Evolutionary conservation across 768 basidiomycete species (phyloP), one percentile per base, ranked within the genome.

Genomic region (Boletus vinaceobasis): DNA sequence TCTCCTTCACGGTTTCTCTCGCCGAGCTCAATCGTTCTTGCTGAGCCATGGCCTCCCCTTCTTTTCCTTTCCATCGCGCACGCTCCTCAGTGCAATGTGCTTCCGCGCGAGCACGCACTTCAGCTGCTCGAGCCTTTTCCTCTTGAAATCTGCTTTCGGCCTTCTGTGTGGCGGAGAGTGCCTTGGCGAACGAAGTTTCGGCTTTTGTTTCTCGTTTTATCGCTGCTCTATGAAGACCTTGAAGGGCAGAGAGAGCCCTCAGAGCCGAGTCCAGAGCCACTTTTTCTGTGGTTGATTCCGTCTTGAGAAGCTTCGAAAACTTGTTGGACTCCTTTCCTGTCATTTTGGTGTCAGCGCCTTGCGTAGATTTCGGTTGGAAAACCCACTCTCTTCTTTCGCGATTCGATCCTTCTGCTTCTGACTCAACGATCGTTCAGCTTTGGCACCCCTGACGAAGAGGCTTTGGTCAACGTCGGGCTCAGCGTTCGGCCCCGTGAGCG

Each of bases 241-340:
- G 87, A n/a, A 91, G 69, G 29, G 82, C 74, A 4, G 79, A 78
- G 21, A 92, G 81, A 57, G 87, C 86, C 50, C 76, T 78, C 60
- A 91, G 77, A 4, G 85, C 82, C 5, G 80, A 73, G 21, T 73
- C 70, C 21, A 93, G 69, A 0, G 86, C 78, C 56, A 79, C 74
- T 65, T 83, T 83, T 69, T 91, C 88, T 1, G 80, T 75, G 63
- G 83, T 84, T 1, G 78, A 86, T 69, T 90, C 90, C 1, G 75
- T 70, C 68, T 80, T 84, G 62, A 92, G 82, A 35, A 93, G 79
- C 65, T 83, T 90, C 7, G 84, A 80, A 35, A 91, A 71, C 37
- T 73, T 76, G 61, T 80, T 83, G 7, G 79, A 78, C 44, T 88
- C 82, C 60, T 79, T 82, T 48, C 70, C 86, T 88, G 58, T 2